Evolutionary conservation across 1,284 basidiomycete species (phyloP).

Genomic region (Cutaneotrichosporon cavernicola): DNA sequence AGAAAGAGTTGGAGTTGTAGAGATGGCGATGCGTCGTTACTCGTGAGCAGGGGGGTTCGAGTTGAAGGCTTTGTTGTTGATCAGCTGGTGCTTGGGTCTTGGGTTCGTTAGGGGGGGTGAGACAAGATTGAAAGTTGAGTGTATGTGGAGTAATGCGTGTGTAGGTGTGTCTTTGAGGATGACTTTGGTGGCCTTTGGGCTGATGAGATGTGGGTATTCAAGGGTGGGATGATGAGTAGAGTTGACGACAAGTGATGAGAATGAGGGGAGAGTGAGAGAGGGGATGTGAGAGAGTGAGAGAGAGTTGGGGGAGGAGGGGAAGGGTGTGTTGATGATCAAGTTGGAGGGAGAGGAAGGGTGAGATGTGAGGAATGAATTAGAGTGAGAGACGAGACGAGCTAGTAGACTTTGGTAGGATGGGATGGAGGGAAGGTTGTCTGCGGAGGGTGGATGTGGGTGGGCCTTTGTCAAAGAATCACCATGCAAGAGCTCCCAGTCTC

Average conservation of each 20-base stretch:
- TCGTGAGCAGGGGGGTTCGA: neutral
- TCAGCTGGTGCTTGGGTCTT: neutral
- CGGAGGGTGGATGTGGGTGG: no score
- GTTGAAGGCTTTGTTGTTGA: neutral
- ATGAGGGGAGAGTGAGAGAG: slow-evolving; percentile 16
- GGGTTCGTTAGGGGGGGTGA: neutral
- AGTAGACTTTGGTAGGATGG: no score
- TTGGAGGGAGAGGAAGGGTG: neutral
- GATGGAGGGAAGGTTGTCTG: no score
- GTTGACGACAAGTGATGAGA: neutral
- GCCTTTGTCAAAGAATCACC: no score
- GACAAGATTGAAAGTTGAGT: neutral
- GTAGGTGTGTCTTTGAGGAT: neutral
- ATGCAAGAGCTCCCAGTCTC: no score
- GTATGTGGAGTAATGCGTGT: slow-evolving; percentile 1
- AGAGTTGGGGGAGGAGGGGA: slow-evolving; percentile 1
- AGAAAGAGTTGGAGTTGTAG: neutral
- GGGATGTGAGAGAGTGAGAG: slow-evolving; percentile 1
- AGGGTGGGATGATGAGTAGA: neutral
- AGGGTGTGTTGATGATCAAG: neutral
- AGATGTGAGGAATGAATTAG: neutral
- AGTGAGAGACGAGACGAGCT: neutral
- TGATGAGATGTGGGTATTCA: neutral
- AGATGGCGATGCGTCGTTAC: neutral
- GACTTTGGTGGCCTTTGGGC: neutral